These are phyloP conservation scores for Saccharomyces hybrid DNA, from an alignment of 1,139 yeast species.

Conservation along the genomic window DNA sequence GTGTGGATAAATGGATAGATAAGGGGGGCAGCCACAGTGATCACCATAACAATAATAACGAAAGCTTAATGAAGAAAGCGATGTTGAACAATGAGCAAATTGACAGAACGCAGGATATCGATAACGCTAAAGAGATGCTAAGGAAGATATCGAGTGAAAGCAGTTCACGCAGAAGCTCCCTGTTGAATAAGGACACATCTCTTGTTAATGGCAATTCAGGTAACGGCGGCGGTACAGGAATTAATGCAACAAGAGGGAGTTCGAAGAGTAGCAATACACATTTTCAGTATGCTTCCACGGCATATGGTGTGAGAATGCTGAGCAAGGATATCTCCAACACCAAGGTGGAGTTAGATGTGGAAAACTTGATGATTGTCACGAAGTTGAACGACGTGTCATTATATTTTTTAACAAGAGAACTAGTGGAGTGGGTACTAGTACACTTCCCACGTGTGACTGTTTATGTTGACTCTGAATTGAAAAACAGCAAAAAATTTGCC, in stretches of 20 bases:
- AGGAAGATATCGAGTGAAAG: constrained; percentile 6
- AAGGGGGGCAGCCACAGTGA: neutral
- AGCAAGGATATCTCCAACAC: constrained; percentile 71
- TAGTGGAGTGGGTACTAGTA: constrained; percentile 65
- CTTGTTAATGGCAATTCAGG: neutral
- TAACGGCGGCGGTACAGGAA: neutral
- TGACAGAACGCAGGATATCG: constrained; percentile 2
- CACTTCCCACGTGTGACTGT: constrained; percentile 45
- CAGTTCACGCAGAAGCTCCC: constrained; percentile 1
- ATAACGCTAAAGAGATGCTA: constrained; percentile 7
- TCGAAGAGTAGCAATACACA: constrained; percentile 41
- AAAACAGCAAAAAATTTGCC: constrained; percentile 55
- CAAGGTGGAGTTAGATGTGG: constrained; percentile 61
- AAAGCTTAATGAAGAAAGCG: neutral
- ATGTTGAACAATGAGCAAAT: neutral
- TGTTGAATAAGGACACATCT: neutral
- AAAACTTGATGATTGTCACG: constrained; percentile 70
- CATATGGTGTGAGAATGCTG: constrained; percentile 74
- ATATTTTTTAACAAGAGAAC: constrained; percentile 64
- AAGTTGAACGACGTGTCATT: constrained; percentile 77
- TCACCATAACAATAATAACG: neutral
- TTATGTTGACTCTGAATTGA: constrained; percentile 62
- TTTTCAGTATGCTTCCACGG: constrained; percentile 72
- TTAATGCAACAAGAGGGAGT: constrained; percentile 1
- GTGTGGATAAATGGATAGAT: neutral